Conservation (phyloP, 345 rosid species). For the Eucalyptus melliodora region DNA sequence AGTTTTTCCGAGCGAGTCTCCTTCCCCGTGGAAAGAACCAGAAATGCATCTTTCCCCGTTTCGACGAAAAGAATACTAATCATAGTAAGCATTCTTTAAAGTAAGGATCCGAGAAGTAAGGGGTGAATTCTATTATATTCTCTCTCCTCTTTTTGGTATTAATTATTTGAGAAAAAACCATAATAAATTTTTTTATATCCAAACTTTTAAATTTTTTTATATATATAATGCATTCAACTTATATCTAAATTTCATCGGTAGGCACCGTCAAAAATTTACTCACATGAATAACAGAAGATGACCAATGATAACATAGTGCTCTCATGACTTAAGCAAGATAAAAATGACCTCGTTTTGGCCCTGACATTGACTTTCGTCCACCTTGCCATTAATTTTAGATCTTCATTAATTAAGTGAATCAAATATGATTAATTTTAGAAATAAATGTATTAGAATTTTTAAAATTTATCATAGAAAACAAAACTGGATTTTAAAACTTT, state of each 20-base stretch:
- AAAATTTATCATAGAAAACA: no score
- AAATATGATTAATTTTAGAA: neutral
- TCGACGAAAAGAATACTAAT: neutral
- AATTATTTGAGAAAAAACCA: neutral
- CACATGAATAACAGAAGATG: no score
- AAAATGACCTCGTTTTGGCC: no score
- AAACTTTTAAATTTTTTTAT: no score
- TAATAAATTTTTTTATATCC: no score
- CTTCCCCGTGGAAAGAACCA: neutral
- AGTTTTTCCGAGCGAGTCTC: neutral
- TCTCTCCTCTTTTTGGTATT: neutral
- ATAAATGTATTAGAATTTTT: no score
- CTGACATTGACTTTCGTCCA: rapidly evolving
- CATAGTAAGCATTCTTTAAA: neutral
- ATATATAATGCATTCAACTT: rapidly evolving
- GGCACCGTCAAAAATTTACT: rapidly evolving
- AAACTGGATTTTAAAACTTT: rapidly evolving
- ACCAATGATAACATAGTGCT: rapidly evolving
- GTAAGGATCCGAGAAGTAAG: neutral
- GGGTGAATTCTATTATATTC: neutral
- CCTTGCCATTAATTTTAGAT: no score
- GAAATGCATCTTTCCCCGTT: neutral
- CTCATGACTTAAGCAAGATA: no score
- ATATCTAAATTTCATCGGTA: rapidly evolving
- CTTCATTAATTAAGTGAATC: neutral